Base-by-base conservation (phyloP, 257 asterid species). In the Craterostigma plantagineum region DNA sequence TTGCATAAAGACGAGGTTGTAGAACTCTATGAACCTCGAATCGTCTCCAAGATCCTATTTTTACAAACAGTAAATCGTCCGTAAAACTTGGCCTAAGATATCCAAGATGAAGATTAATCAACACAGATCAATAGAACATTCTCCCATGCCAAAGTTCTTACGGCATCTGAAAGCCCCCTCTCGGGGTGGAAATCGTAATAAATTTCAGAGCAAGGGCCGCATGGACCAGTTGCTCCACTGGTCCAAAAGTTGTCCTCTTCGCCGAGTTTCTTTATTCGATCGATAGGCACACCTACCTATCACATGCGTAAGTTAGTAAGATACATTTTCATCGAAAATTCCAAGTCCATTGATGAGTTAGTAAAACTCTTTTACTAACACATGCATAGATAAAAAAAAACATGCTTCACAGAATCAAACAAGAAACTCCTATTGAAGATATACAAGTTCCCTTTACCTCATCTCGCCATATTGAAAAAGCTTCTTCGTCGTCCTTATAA, bases 191-290 rank as follows among this genome's bases (percentile, higher is more conserved):
- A 86, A 65, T 86, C 97, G 23, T 81, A 86, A 70, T 86, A 86
- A 54, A 86, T 50, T 44, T 86, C 97, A 17, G 97, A 63, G 80
- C 97, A 86, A 33, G 97, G 95, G 50, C 97, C 97, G 49, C 95
- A 81, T 4, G 97, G 95, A 54, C 97, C 94, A 45, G 97, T 81
- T 35, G 35, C 71, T 65, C 97, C 97, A 64, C 94, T 78, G 35
- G 91, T 77, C 96, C 96, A 86, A 62, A 86, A 86, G 66, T 86
- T 86, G 68, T 86, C 97, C 50, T 86, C 92, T 54, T 73, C 79
- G 45, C 94, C 97, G 7, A 86, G 94, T 56, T 77, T 72, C 50
- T 54, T 70, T 55, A 86, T 86, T 41, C 81, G 91, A 36, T 73
- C 34, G 38, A 65, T 63, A 58, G 97, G 92, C 59, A 86, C 62